These are phyloP conservation scores for Vicia villosa DNA, from an alignment of 306 rosid genomes.

Conservation along the genomic window DNA sequence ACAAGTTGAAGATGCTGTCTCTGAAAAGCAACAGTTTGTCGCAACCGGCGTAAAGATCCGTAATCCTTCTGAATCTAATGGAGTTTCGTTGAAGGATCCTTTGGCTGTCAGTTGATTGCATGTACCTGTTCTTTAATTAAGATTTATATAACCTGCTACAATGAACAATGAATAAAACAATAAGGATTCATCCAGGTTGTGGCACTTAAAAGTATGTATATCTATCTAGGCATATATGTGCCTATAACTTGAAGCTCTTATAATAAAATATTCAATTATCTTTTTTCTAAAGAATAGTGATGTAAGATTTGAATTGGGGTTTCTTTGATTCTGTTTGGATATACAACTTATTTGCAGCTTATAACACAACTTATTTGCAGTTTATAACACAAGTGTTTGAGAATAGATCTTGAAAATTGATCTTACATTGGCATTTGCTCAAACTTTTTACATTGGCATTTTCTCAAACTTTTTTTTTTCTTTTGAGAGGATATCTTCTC, in stretches of 20 bases:
- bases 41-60: slow-evolving; percentile 36
- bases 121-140: not conserved
- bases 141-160: slow-evolving; percentile 1
- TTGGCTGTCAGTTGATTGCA: slow-evolving; percentile 44
- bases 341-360: too few species aligned
- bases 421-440: too few species aligned
- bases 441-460: too few species aligned
- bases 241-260: not conserved
- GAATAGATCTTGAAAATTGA: too few species aligned
- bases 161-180: slow-evolving; percentile 25
- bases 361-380: too few species aligned
- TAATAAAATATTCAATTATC: not conserved
- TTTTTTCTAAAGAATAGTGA: not conserved
- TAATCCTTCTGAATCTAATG: slow-evolving; percentile 34
- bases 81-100: slow-evolving; percentile 37
- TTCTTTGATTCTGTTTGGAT: too few species aligned
- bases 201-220: slow-evolving; percentile 19
- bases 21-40: slow-evolving; percentile 42
- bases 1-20: slow-evolving; percentile 34
- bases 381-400: too few species aligned
- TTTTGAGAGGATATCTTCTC: too few species aligned
- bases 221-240: slow-evolving; percentile 6
- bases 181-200: slow-evolving; percentile 17
- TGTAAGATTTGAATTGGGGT: too few species aligned
- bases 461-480: too few species aligned